phyloP scores from a whole-genome alignment of 371 early-diverging fungal genomes.

The Chytridiales sp. region DNA sequence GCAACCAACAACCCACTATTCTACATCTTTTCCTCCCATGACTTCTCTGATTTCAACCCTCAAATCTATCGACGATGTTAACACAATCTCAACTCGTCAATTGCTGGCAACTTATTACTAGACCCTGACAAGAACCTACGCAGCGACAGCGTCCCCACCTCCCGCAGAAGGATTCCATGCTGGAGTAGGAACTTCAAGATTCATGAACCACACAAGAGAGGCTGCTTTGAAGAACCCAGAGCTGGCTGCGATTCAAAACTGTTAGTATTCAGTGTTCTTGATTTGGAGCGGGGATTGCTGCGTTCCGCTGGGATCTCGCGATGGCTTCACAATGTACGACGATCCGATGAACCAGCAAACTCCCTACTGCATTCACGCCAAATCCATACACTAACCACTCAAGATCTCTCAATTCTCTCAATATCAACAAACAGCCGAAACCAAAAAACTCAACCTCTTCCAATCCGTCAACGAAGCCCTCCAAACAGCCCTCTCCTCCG shows the following conservation, averaged over 20 bases:
- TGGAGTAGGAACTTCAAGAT: slow-evolving; percentile 72
- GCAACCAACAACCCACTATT: too few species aligned
- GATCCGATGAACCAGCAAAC: background rate
- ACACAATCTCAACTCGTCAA: too few species aligned
- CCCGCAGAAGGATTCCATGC: slow-evolving; percentile 80
- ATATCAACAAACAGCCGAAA: slow-evolving; percentile 49
- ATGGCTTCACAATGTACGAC: background rate
- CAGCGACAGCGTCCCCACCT: slow-evolving; percentile 48
- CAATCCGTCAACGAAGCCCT: slow-evolving; percentile 95
- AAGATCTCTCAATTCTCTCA: background rate
- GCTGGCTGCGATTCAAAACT: slow-evolving; percentile 47
- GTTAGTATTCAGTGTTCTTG: slow-evolving; percentile 10
- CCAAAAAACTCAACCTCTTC: slow-evolving; percentile 90
- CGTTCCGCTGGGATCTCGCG: background rate
- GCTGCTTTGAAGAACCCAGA: slow-evolving; percentile 77
- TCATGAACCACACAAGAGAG: slow-evolving; percentile 68
- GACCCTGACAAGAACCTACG: slow-evolving; percentile 37
- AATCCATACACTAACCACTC: background rate
- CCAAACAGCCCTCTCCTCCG: slow-evolving; percentile 81
- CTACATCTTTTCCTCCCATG: too few species aligned
- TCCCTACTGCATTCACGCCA: background rate
- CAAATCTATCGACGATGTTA: too few species aligned
- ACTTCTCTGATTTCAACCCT: too few species aligned
- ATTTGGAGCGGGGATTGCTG: background rate
- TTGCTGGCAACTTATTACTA: too few species aligned